Percentiles rank a stretch among this genome's conserved stretches.
phyloP scores from a whole-genome alignment of 139 green algal species.

The Volvox reticuliferus region DNA sequence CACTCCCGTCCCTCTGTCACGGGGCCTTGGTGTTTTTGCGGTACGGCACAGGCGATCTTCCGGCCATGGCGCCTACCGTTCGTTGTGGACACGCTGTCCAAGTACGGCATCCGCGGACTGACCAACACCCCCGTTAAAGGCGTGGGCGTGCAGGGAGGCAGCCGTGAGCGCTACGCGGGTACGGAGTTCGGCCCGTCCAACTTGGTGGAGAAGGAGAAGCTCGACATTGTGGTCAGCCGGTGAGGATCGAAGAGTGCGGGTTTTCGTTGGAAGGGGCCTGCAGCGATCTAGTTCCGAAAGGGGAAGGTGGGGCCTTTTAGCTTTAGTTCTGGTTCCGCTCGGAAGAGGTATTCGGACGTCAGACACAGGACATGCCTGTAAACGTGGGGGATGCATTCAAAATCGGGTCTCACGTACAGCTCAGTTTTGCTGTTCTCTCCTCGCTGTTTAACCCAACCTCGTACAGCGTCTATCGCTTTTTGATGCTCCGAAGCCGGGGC shows the following conservation, averaged over 20 bases:
- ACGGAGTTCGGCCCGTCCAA: slow-evolving; percentile 78
- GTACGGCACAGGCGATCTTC: slow-evolving; percentile 72
- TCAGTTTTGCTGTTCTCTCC: no score
- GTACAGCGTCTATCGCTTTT: no score
- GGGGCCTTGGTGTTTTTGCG: neutral
- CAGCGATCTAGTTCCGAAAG: neutral
- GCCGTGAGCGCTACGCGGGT: slow-evolving; percentile 84
- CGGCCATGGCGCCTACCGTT: slow-evolving; percentile 82
- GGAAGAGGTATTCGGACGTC: no score
- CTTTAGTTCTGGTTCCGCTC: no score
- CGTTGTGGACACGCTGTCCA: slow-evolving; percentile 74
- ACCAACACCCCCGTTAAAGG: slow-evolving; percentile 80
- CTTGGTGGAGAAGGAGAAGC: slow-evolving; percentile 85
- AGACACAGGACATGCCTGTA: no score
- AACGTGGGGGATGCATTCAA: no score
- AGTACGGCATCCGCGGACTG: slow-evolving; percentile 84
- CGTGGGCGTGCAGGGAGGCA: slow-evolving; percentile 78
- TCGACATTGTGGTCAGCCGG: slow-evolving; percentile 81
- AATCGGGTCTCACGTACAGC: no score
- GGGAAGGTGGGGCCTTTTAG: neutral
- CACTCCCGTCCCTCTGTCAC: no score
- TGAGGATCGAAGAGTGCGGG: slow-evolving; percentile 23
- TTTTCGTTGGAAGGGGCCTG: no score
- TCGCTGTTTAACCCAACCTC: no score
- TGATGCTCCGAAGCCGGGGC: no score